Evolutionary conservation across 192 early-diverging fungal species (phyloP), one percentile per base, ranked within the genome.

Genomic region (Cladochytrium replicatum): DNA sequence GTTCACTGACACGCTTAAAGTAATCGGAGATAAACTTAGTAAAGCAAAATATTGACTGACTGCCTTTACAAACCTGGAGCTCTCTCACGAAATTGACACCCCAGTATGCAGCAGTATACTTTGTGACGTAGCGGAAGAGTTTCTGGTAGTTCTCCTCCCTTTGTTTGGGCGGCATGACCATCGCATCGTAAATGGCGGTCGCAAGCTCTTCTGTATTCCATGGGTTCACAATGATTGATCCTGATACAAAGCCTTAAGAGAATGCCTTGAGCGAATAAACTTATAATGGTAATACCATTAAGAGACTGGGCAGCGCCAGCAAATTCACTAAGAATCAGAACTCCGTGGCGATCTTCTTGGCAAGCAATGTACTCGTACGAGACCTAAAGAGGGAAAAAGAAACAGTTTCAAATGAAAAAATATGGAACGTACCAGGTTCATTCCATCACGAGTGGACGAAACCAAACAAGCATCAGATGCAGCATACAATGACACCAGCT

Each of bases 191-290:
- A 56, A 96, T 83, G 3, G 85, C 92, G 29, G 82, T 76, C 1
- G 94, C 74, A 7, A 99, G 71, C 47, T 97, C 95, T 47, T 91
- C 92, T 0, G 88, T 99, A 66, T 95, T 96, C 97, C 97, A 99
- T 25, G 97, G 93, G 67, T 99, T 99, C 48, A 98, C 87, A 60
- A 98, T 91, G 25, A 98, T 78, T 1, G 97, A 87, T 11, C 91
- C 82, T 84, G 57, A 6, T 2, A 39, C 37, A 24, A 30, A 27
- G 23, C 27, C n/a, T 25, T 27, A 29, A 69, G 5, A 29, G 11
- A 52, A 19, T 38, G 19, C 3, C 39, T 55, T 74, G 55, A 22
- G 11, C n/a, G 27, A 53, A 6, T n/a, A n/a, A n/a, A n/a, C n/a
- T n/a, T n/a, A n/a, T n/a, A n/a, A n/a, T n/a, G n/a, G n/a, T n/a